phyloP scores from a whole-genome alignment of 768 basidiomycete species.

The Cystobasidium ongulense region DNA sequence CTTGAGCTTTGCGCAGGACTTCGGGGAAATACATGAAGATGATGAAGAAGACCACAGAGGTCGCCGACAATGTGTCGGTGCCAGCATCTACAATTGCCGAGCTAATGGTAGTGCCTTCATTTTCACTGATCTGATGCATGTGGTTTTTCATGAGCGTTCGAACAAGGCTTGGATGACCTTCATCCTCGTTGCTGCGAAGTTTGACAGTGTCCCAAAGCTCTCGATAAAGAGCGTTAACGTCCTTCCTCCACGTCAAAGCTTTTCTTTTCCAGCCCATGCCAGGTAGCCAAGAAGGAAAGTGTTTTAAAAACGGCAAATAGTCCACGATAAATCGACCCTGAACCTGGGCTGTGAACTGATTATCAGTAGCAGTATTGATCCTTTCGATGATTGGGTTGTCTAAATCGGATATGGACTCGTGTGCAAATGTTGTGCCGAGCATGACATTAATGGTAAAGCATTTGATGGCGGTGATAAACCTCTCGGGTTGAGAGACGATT shows the following conservation, averaged over 20 bases:
- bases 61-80: not conserved
- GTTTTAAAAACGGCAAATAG: not conserved
- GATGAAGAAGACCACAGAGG: not conserved
- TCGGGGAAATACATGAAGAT: not conserved
- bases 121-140: not conserved
- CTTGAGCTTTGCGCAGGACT: not conserved
- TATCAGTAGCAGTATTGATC: not conserved
- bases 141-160: not conserved
- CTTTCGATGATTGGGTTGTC: not conserved
- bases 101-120: not conserved
- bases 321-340: not conserved
- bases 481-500: not conserved
- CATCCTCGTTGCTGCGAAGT: not conserved
- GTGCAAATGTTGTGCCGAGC: not conserved
- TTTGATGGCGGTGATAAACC: not conserved
- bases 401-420: not conserved
- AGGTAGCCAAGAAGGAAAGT: not conserved
- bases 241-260: not conserved
- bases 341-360: not conserved
- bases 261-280: not conserved
- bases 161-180: not conserved
- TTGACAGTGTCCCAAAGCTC: not conserved
- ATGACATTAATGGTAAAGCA: constrained; percentile 1
- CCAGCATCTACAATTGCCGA: not conserved
- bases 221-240: not conserved